Base-by-base conservation (phyloP, 345 rosid species). In the Eucalyptus dawsonii region DNA sequence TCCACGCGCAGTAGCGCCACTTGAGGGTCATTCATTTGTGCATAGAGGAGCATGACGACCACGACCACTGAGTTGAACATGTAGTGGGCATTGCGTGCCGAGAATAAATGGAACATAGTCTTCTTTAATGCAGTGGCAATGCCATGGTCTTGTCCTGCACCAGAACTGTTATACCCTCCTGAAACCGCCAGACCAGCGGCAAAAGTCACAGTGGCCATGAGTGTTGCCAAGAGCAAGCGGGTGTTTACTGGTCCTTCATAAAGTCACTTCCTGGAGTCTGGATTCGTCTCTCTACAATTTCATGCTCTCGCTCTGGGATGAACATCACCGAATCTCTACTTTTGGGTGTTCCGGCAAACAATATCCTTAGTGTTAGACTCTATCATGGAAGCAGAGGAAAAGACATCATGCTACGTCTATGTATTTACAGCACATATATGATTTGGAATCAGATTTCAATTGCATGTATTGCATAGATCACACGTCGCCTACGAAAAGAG, bases 1-100 rank as follows among this genome's bases (percentile, higher is more conserved):
- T 62, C 9, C 7, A 6, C 4, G 12, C 1, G 8, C 31, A 60
- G 4, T 62, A 27, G 69, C 0, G 69, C 31, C 2, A 5, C 16
- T 56, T 24, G 3, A 54, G 60, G 27, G 60, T 54, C 27, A 11
- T 58, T 58, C 17, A 62, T 29, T 62, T 62, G 16, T 62, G 69
- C 0, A 3, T 62, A 12, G n/a, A n/a, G n/a, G n/a, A n/a, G n/a
- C n/a, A n/a, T n/a, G n/a, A n/a, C n/a, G n/a, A n/a, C n/a, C n/a
- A n/a, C n/a, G 69, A 60, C 69, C 16, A 60, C 27, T 0, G 0
- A 60, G 4, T 60, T 60, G 69, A 60, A 60, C 15, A 60, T 13
- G 9, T 1, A 3, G 31, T 1, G 31, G 4, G 16, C 2, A 62
- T 4, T 62, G 31, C 69, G 29, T 62, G 16, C 69, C 2, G 31